Percentiles rank a stretch among this genome's conserved stretches.
phyloP scores from a whole-genome alignment of 768 basidiomycete species.

The Kwoniella dendrophila region DNA sequence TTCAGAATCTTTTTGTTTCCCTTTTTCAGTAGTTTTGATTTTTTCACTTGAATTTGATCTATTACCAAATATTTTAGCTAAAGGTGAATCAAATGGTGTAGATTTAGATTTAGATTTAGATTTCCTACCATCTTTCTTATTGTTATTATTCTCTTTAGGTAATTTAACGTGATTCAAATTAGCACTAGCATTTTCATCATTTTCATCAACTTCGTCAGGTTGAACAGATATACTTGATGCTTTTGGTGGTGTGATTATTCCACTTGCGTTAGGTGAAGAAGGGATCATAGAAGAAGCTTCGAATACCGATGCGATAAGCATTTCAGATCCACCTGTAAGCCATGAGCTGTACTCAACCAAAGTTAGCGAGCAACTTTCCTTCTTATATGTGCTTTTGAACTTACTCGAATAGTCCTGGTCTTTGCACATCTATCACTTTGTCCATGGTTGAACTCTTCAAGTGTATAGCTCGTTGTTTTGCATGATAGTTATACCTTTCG shows the following conservation, averaged over 20 bases:
- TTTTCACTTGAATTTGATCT: not conserved
- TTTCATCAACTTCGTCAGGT: no score
- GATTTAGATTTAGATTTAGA: no score
- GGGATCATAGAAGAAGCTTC: conserved; percentile 25
- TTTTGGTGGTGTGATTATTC: conserved; percentile 27
- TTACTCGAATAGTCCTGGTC: conserved; percentile 45
- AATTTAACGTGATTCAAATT: not conserved
- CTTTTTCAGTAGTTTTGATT: not conserved
- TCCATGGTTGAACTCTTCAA: conserved; percentile 29
- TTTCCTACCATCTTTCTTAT: not conserved
- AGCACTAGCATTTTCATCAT: conserved; percentile 2
- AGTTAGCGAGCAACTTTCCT: no score
- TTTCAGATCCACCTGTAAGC: conserved; percentile 47
- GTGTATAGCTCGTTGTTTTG: conserved; percentile 23
- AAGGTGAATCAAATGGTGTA: conserved; percentile 31
- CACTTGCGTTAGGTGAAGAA: conserved; percentile 6
- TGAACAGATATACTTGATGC: no score
- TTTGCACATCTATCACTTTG: conserved; percentile 25
- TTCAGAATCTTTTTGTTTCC: not conserved
- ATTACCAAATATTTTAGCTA: conserved; percentile 43
- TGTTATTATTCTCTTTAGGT: not conserved
- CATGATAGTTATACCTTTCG: conserved; percentile 63
- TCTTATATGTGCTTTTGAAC: conserved; percentile 14
- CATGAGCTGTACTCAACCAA: conserved; percentile 40
- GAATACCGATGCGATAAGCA: conserved; percentile 47